phyloP scores from a whole-genome alignment of 768 basidiomycete species.

The Stropharia rugosoannulata region DNA sequence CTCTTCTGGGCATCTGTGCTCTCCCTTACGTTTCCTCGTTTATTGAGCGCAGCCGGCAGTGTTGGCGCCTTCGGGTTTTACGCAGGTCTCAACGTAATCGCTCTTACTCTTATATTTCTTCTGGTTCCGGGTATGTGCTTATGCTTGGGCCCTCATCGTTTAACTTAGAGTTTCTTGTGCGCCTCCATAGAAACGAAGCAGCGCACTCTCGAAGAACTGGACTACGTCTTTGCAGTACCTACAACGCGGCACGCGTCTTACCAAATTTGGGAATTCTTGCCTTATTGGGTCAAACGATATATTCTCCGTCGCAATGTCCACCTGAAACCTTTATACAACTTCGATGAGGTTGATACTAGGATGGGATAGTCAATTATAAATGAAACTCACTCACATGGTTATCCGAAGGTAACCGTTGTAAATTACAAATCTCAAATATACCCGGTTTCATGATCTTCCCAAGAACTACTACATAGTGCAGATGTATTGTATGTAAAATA shows the following conservation, averaged over 20 bases:
- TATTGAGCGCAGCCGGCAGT: constrained; percentile 43
- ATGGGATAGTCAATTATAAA: constrained; percentile 8
- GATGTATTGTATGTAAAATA: too few species aligned
- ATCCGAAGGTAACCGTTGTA: too few species aligned
- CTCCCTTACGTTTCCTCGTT: constrained; percentile 57
- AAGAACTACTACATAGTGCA: too few species aligned
- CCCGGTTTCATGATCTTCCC: too few species aligned
- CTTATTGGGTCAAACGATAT: constrained; percentile 50
- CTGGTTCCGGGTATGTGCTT: constrained; percentile 44
- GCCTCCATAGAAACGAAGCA: constrained; percentile 46
- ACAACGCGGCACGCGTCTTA: constrained; percentile 42
- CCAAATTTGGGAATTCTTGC: constrained; percentile 43
- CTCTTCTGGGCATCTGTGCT: constrained; percentile 56
- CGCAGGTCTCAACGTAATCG: constrained; percentile 48
- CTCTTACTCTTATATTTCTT: constrained; percentile 56
- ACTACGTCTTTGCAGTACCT: constrained; percentile 54
- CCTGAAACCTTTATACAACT: constrained; percentile 50
- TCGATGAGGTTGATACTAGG: constrained; percentile 34
- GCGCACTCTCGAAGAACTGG: constrained; percentile 49
- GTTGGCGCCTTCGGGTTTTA: constrained; percentile 59
- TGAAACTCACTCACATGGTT: too few species aligned
- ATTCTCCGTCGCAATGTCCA: constrained; percentile 37
- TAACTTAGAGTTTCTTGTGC: background rate
- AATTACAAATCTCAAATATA: too few species aligned
- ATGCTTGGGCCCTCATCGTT: background rate